Evolutionary conservation across 2,329 filamentous ascomycete species (phyloP).

Genomic region (Trichophyton verrucosum): DNA sequence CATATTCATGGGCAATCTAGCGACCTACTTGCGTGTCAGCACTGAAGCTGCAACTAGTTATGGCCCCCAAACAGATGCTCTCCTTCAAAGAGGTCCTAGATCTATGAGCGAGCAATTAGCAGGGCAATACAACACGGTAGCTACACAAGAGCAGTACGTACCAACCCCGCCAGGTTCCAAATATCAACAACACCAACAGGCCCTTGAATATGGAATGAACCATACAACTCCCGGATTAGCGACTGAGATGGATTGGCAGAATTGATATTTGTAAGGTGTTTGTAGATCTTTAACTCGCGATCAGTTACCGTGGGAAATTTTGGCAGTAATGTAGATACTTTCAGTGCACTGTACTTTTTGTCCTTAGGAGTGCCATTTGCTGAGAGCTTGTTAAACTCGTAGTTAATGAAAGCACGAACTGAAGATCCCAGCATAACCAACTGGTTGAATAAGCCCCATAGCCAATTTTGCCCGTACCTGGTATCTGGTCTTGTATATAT

Average conservation of each 20-base stretch:
- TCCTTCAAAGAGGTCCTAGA: conserved; percentile 16
- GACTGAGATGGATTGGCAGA: not conserved
- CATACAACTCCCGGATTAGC: not conserved
- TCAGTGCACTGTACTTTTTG: not conserved
- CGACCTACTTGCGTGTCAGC: not conserved
- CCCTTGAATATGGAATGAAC: not conserved
- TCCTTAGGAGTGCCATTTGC: not conserved
- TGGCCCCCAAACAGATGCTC: conserved; percentile 10
- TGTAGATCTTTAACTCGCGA: not conserved
- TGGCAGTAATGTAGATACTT: not conserved
- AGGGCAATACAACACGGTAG: conserved; percentile 11
- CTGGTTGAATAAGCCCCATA: not conserved
- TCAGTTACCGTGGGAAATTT: not conserved
- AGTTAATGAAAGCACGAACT: not conserved
- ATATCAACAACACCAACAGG: conserved; percentile 19
- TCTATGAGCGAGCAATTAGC: conserved; percentile 9
- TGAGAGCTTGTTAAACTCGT: not conserved
- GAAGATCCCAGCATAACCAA: not conserved
- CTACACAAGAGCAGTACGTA: not conserved
- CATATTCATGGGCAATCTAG: not conserved
- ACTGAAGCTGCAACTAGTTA: not conserved
- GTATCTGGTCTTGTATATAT: not conserved
- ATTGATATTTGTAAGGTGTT: not conserved
- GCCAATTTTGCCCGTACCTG: not conserved
- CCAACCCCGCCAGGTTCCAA: conserved; percentile 18